Percentiles rank a stretch among this genome's conserved stretches.
These are phyloP conservation scores for Leccinum olivaceopallidum DNA, from an alignment of 768 basidiomycete species.

Conservation along the genomic window DNA sequence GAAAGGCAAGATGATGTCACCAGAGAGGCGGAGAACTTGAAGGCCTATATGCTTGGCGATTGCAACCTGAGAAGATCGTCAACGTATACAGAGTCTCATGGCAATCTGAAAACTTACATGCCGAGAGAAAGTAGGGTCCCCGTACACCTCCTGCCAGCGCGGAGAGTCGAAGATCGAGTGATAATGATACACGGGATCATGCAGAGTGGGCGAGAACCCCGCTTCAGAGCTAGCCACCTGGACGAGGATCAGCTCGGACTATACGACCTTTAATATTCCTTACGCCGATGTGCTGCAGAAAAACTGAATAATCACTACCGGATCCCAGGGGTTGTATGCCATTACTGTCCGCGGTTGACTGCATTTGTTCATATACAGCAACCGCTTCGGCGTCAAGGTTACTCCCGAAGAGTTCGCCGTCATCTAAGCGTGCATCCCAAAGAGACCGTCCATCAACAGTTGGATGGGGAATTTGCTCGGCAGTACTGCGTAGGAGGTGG, in stretches of 20 bases:
- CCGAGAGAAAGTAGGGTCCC: constrained; percentile 72
- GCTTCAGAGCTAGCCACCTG: constrained; percentile 39
- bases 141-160: constrained; percentile 72
- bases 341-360: no score
- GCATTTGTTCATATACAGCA: no score
- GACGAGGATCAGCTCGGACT: no score
- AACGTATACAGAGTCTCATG: no score
- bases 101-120: constrained; percentile 47
- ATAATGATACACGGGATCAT: constrained; percentile 74
- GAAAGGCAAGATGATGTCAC: constrained; percentile 65
- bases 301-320: constrained; percentile 90
- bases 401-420: constrained; percentile 36
- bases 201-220: constrained; percentile 34
- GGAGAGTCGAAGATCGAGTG: constrained; percentile 73
- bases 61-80: constrained; percentile 46
- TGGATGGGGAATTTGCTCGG: constrained; percentile 74
- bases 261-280: no score
- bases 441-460: constrained; percentile 61
- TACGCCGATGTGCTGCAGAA: constrained; percentile 78
- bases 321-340: constrained; percentile 60
- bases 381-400: no score
- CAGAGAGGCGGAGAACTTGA: constrained; percentile 56
- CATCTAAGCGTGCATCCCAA: constrained; percentile 74
- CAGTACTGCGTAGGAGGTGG: constrained; percentile 65
- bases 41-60: constrained; percentile 69